phyloP scores from a whole-genome alignment of 352 stramenopile genomes.

The Albugo candida region DNA sequence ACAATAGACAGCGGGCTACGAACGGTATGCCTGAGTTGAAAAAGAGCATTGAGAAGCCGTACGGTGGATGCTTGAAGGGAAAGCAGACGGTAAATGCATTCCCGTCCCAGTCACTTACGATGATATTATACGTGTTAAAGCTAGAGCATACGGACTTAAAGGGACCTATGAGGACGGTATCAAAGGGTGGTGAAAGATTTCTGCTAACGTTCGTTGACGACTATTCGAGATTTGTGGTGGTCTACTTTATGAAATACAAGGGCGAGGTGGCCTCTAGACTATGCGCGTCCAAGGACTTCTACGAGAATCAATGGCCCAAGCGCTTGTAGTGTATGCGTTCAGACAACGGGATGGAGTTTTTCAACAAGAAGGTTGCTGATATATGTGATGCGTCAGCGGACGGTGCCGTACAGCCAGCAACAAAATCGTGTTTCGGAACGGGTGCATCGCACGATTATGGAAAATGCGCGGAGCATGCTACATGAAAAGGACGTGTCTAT shows the following conservation, averaged over 20 bases:
- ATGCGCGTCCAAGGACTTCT: constrained; percentile 1
- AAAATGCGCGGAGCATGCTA: constrained; percentile 12
- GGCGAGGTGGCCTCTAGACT: constrained; percentile 6
- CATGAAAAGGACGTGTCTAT: constrained; percentile 9
- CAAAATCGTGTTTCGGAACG: constrained; percentile 16
- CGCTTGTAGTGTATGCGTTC: constrained; percentile 11
- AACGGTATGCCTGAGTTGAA: not conserved
- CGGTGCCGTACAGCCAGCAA: constrained; percentile 11
- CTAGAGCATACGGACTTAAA: constrained; percentile 11
- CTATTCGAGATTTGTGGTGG: constrained; percentile 7
- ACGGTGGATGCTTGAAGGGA: constrained; percentile 6
- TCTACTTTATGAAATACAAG: constrained; percentile 11
- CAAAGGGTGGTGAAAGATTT: constrained; percentile 3
- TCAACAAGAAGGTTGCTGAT: constrained; percentile 8
- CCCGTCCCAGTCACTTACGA: not conserved
- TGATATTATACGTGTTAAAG: not conserved
- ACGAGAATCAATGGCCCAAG: constrained; percentile 8
- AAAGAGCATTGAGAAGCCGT: not conserved
- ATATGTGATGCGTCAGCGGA: constrained; percentile 11
- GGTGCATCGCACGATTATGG: constrained; percentile 13
- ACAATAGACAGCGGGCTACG: constrained; percentile 1
- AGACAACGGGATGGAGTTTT: constrained; percentile 14
- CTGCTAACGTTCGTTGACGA: constrained; percentile 8
- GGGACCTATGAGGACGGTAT: constrained; percentile 6
- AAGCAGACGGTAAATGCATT: constrained; percentile 7